Evolutionary conservation across 2,329 filamentous ascomycete species (phyloP), one percentile per base, ranked within the genome.

Genomic region (Mollisiaceae sp.): DNA sequence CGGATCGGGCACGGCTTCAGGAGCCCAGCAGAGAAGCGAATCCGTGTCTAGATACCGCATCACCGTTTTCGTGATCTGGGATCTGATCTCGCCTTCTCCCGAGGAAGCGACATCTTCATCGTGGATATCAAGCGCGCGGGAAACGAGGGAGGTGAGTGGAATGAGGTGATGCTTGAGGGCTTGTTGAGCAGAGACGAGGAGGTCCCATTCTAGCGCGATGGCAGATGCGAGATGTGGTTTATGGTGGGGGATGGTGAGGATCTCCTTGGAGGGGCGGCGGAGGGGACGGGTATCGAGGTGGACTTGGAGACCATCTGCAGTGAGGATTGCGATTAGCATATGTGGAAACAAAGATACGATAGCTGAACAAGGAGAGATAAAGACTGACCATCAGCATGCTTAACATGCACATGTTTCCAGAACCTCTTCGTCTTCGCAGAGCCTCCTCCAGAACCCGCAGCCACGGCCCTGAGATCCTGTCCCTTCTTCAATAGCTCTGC

Each of bases 181-280:
- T 79, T 98, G 92, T 75, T 94, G 90, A 2, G 91, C 88, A 15
- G 91, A 91, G 27, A 89, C 85, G 67, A 99, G 85, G 58, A 90
- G 83, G 77, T 97, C 94, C 95, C 95, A 99, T 82, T 99, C 95
- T 54, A 96, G 81, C 2, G 94, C 95, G 68, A 99, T 89, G 64
- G 92, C 92, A 54, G 89, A 85, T 27, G 94, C 94, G 45, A 98
- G 89, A 74, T 93, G 86, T 38, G 88, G 89, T 80, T 97, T 98
- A 64, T 84, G 85, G 1, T 81, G 73, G 0, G 95, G 94, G 35
- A 98, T 74, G 1, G 84, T 86, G 72, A 99, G 82, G 69, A 92
- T 82, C 47, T 85, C 76, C 75, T 94, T 93, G 61, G 89, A 89
- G 0, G 90, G 91, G 60, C 91, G 93, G 67, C 94, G 89, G 67